Conservation (phyloP, 2,329 filamentous ascomycete species). For the Daldinia sp. region DNA sequence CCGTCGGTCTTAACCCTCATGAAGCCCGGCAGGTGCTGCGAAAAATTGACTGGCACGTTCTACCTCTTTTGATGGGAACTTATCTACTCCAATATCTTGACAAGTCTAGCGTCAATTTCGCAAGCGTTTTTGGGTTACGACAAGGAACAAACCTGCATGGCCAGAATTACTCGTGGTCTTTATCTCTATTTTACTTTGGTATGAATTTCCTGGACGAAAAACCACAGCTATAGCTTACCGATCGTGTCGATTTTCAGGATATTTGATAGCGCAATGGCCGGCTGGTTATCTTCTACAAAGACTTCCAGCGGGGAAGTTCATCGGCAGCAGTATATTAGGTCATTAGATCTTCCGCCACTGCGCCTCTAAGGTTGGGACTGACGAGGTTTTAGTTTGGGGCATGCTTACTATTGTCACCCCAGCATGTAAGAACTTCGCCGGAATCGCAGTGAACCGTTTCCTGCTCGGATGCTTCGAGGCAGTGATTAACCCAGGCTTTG, state of each 20-base stretch:
- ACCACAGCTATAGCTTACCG: not conserved
- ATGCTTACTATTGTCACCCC: slow-evolving; percentile 48
- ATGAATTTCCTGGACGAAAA: not conserved
- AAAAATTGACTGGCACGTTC: slow-evolving; percentile 50
- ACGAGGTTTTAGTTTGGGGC: slow-evolving; percentile 45
- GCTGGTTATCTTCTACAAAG: slow-evolving; percentile 48
- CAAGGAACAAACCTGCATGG: slow-evolving; percentile 61
- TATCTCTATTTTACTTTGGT: slow-evolving; percentile 50
- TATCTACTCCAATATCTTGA: slow-evolving; percentile 54
- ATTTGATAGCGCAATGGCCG: slow-evolving; percentile 48
- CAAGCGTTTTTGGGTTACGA: slow-evolving; percentile 62
- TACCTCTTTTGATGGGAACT: slow-evolving; percentile 52
- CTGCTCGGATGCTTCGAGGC: slow-evolving; percentile 49
- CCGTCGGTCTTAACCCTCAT: slow-evolving; percentile 42
- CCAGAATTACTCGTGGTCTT: slow-evolving; percentile 66
- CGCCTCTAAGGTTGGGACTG: not conserved
- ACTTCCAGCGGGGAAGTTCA: slow-evolving; percentile 47
- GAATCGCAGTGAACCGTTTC: slow-evolving; percentile 47
- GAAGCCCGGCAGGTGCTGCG: slow-evolving; percentile 50
- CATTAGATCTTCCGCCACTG: not conserved
- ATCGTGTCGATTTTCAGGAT: slow-evolving; percentile 28
- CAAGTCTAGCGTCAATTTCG: slow-evolving; percentile 62
- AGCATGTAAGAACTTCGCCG: slow-evolving; percentile 48
- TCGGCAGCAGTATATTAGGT: slow-evolving; percentile 44
- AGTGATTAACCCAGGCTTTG: slow-evolving; percentile 48